Base-by-base conservation (phyloP, 257 asterid genomes). In the Primulina tabacum region DNA sequence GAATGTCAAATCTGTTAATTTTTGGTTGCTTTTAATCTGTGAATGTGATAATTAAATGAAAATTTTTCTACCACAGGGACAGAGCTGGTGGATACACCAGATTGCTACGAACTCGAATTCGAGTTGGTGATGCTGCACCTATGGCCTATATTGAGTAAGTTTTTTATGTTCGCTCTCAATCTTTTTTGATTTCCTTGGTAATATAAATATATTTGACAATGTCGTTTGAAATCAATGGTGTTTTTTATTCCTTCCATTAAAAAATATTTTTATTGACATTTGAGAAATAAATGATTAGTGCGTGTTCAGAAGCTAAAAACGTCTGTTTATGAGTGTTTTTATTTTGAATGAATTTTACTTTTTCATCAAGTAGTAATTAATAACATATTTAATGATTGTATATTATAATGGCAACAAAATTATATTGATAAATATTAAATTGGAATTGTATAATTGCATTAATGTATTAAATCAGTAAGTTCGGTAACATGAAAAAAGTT, bases 11-110 rank as follows among this genome's bases (percentile, higher is more conserved):
- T 71, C 72, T 68, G 14, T 64, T 52, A 7, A 16, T 53, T 61
- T 35, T 34, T 64, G 20, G 5, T 40, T 62, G 17, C 53, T 57
- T 60, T 29, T 38, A 61, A 38, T 20, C 35, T 52, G 12, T 47
- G 68, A 69, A 52, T 75, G 70, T 74, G 11, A 70, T 63, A 68
- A 33, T 55, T 32, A n/a, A 11, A 26, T 61, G 67, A 32, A 58
- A 57, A 57, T 28, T 68, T 32, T 7, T 78, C 12, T 43, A 8
- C 66, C 53, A 58, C 82, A 83, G 89, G 70, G 87, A 82, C 53
- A 82, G 97, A 79, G 86, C 92, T 62, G 98, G 98, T 79, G 98
- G 98, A 67, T 93, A 93, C 80, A 93, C 97, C 4, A 90, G 98
- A 80, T 10, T 93, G 86, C 96, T 93, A 30, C 87, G 96, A 52